Percentiles rank a stretch among this genome's conserved stretches.
Conservation (phyloP, 1,139 yeast species). For the Hemisphaericaspora xylofermentans region DNA sequence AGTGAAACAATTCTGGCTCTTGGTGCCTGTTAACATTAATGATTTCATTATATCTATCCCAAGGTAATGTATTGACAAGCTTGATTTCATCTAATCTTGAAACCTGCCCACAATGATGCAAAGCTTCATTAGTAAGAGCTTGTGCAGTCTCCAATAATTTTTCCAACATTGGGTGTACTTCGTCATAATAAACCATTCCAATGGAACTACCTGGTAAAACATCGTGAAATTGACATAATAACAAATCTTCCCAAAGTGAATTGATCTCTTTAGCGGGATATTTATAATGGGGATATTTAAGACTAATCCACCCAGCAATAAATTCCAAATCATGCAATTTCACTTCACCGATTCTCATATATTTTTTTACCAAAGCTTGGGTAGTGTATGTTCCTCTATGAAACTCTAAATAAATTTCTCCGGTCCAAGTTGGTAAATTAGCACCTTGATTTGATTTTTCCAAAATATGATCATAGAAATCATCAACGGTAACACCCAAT, state of each 20-base stretch:
- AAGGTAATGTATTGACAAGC: constrained; percentile 62
- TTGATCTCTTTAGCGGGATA: constrained; percentile 73
- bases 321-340: constrained; percentile 83
- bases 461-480: constrained; percentile 70
- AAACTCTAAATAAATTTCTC: constrained; percentile 91
- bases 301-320: constrained; percentile 73
- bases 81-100: constrained; percentile 15
- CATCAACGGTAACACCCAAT: constrained; percentile 73
- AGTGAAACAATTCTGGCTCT: constrained; percentile 13
- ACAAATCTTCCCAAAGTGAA: constrained; percentile 80
- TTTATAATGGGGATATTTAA: constrained; percentile 48
- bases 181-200: constrained; percentile 88
- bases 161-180: constrained; percentile 78
- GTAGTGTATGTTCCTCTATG: constrained; percentile 97
- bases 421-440: constrained; percentile 81
- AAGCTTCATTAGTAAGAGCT: constrained; percentile 51
- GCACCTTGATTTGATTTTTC: constrained; percentile 63
- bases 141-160: constrained; percentile 55
- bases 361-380: constrained; percentile 81
- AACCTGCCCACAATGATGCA: constrained; percentile 23
- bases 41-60: constrained; percentile 58
- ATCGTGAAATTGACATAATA: constrained; percentile 93
- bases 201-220: constrained; percentile 96
- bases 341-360: constrained; percentile 76
- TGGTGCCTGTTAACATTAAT: constrained; percentile 28